A percentile compares a stretch with the other conserved stretches of the same genome.
phyloP scores from a whole-genome alignment of 1,139 yeast species.

The Suhomyces maxii region DNA sequence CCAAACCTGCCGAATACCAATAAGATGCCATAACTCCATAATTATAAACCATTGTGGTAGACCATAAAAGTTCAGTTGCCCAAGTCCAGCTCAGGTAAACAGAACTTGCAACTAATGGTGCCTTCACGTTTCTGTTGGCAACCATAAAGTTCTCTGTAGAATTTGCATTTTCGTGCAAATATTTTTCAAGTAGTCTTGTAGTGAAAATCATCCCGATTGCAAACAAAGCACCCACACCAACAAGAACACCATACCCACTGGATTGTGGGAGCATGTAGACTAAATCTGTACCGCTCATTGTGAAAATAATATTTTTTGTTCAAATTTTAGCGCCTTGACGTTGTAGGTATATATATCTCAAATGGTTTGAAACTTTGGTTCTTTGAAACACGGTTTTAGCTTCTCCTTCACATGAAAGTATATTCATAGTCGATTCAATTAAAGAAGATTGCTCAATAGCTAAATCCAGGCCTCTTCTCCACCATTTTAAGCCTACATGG shows the following conservation, averaged over 20 bases:
- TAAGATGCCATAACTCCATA: slow-evolving; percentile 31
- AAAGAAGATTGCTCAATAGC: too few species aligned
- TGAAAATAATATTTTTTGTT: too few species aligned
- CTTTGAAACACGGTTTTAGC: background rate
- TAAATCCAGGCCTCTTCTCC: too few species aligned
- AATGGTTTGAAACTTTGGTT: too few species aligned
- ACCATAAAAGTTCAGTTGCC: slow-evolving; percentile 31
- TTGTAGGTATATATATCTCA: too few species aligned
- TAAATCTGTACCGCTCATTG: background rate
- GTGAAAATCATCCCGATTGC: slow-evolving; percentile 31
- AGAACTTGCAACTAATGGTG: slow-evolving; percentile 25
- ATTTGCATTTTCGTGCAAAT: slow-evolving; percentile 28
- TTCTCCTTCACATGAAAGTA: background rate
- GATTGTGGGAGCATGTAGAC: slow-evolving; percentile 20
- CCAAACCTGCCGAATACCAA: slow-evolving; percentile 30
- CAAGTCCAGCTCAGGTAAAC: slow-evolving; percentile 33
- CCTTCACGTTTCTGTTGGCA: slow-evolving; percentile 25
- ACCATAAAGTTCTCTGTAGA: slow-evolving; percentile 34
- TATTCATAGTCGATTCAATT: too few species aligned
- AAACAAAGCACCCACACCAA: slow-evolving; percentile 32
- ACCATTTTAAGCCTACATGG: too few species aligned
- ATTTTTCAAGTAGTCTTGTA: slow-evolving; percentile 24
- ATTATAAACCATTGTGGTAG: slow-evolving; percentile 26
- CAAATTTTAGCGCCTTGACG: background rate
- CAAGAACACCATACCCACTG: slow-evolving; percentile 30